These are phyloP conservation scores for Porcisia hertigi DNA, from an alignment of 208 protist species.

Conservation along the genomic window DNA sequence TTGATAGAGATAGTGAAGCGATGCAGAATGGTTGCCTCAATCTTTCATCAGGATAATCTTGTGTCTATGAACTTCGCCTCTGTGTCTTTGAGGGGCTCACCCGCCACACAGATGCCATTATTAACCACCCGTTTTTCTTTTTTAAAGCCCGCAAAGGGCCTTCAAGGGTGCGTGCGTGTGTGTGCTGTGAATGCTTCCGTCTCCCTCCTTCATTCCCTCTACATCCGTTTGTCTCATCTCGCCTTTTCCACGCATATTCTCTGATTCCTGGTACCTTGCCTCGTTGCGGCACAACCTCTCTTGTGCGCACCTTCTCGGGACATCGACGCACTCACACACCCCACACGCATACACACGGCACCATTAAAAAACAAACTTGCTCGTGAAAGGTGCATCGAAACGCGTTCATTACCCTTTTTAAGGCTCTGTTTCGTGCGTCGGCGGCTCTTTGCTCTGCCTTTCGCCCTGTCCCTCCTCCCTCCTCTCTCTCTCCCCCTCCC, in stretches of 20 bases:
- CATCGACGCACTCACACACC: not conserved
- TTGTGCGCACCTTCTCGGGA: too few relatives aligned
- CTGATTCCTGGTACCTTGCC: not conserved
- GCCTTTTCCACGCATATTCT: too few relatives aligned
- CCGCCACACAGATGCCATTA: too few relatives aligned
- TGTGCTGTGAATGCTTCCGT: too few relatives aligned
- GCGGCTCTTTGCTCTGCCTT: not conserved
- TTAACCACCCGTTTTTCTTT: too few relatives aligned
- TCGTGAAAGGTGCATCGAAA: too few relatives aligned
- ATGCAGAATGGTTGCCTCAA: not conserved
- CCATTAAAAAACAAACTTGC: too few relatives aligned
- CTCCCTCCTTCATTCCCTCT: not conserved
- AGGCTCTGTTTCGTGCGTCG: not conserved
- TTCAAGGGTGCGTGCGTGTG: not conserved
- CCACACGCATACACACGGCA: too few relatives aligned
- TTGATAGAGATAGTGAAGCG: not conserved
- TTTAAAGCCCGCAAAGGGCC: too few relatives aligned
- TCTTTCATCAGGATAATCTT: not conserved
- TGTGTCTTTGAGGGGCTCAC: too few relatives aligned
- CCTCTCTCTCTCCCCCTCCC: not conserved
- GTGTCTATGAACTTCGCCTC: too few relatives aligned
- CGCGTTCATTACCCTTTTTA: not conserved
- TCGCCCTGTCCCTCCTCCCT: not conserved
- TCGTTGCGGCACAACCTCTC: not conserved
- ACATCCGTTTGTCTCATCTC: not conserved